Evolutionary conservation across 177 flowering plant species (phyloP), one percentile per base, ranked within the genome.

Genomic region (Vitis hybrid): DNA sequence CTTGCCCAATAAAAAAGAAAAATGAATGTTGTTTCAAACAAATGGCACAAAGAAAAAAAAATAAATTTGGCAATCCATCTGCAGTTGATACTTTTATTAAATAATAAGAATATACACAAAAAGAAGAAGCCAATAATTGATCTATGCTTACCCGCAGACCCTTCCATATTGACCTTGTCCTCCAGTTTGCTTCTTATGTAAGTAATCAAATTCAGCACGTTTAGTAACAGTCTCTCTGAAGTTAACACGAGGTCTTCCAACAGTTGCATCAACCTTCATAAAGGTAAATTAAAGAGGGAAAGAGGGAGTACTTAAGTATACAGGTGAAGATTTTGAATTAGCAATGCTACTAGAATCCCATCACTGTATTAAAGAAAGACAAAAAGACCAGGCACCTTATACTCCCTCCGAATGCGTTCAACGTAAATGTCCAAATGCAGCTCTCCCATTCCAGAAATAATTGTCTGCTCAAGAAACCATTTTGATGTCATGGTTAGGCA

Each of bases 381-480:
- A 20, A 51, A 70, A 20, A 26, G 48, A 57, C 13, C 48, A 39
- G 61, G 71, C 51, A 95, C 99, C 98, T 94, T 94, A 74, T 96
- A 96, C 71, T 96, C 99, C 74, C 99, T 86, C 51, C 89, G 79
- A 52, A 96, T 94, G 63, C 99, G 97, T 78, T 96, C 99, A 73
- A 96, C 98, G 81, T 96, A 96, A 48, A 96, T 89, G 71, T 94
- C 96, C 88, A 96, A 80, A 80, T 96, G 99, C 78, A 96, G 84
- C 81, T 96, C 99, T 73, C 99, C 99, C 99, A 96, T 96, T 63
- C 99, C 99, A 70, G 99, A 94, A 31, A 96, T 94, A 66, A 96
- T 96, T 54, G 99, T 96, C 98, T 96, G 79, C 73, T 31, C 54
- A 69, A 11, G 55, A 76, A 70, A 69, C 10, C 59, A 71, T 67